Percentiles rank a stretch among this genome's conserved stretches.
These are phyloP conservation scores for Auricularia sp. DNA, from an alignment of 768 basidiomycete genomes.

Conservation along the genomic window DNA sequence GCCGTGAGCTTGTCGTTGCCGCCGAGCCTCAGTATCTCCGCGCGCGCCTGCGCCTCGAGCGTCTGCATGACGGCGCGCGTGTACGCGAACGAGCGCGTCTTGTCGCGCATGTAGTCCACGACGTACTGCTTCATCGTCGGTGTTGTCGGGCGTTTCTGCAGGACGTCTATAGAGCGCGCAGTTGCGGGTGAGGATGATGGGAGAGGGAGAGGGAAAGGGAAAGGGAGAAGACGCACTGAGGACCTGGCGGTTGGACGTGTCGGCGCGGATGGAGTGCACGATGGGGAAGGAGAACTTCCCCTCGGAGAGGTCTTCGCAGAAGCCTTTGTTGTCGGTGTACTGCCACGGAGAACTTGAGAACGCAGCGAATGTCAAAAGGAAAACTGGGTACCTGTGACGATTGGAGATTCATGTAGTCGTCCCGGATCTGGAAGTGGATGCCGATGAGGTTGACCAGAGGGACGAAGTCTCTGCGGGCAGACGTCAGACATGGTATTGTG, in stretches of 20 bases:
- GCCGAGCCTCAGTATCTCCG: constrained; percentile 63
- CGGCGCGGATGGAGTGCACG: constrained; percentile 77
- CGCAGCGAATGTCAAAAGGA: not conserved
- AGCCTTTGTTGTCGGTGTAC: constrained; percentile 80
- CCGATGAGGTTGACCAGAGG: constrained; percentile 91
- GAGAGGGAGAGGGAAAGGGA: not conserved
- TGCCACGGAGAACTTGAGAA: constrained; percentile 19
- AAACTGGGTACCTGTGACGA: constrained; percentile 54
- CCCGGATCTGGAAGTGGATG: constrained; percentile 93
- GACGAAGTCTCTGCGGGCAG: constrained; percentile 60
- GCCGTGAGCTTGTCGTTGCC: constrained; percentile 52
- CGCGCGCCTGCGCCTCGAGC: constrained; percentile 55
- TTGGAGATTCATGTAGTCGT: constrained; percentile 93
- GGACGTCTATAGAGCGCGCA: constrained; percentile 47
- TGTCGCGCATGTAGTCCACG: constrained; percentile 64
- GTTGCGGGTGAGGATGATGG: not conserved
- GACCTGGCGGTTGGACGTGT: constrained; percentile 66
- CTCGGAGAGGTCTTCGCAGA: constrained; percentile 89
- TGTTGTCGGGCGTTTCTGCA: constrained; percentile 78
- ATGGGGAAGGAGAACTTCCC: constrained; percentile 97
- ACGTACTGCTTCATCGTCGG: constrained; percentile 72
- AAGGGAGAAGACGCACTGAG: constrained; percentile 48
- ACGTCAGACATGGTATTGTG: not conserved
- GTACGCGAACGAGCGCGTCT: constrained; percentile 82
- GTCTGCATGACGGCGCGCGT: constrained; percentile 57